Evolutionary conservation across 805 yeast species (phyloP), one percentile per base, ranked within the genome.

Genomic region (Wickerhamomyces silvicola): DNA sequence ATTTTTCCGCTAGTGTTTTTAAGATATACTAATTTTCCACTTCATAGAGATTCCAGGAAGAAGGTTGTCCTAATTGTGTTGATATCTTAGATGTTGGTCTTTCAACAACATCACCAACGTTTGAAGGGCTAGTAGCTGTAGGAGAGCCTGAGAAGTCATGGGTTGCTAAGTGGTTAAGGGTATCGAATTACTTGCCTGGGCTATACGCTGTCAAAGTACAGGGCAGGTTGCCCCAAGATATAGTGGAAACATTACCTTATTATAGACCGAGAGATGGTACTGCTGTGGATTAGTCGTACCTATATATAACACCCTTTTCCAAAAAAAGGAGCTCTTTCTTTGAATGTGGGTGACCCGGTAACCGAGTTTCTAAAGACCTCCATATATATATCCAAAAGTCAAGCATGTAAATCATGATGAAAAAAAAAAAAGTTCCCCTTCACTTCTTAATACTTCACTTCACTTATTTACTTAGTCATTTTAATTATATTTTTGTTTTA

Each of bases 61-160:
- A 75, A 13, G 97, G 97, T 6, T 90, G 98, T 59, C 97, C 98
- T 10, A 90, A 90, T 66, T 90, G 98, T 62, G 97, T 86, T 50
- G 78, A 88, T 32, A 75, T 90, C 18, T 69, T 90, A 49, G 87
- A 82, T 44, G 79, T 79, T 38, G 96, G 92, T 49, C 94, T 87
- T 32, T 77, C 81, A 13, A 74, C 85, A 22, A 92, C 97, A 6
- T 86, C 96, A 13, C 97, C 97, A 24, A 77, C 95, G 1, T 90
- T 87, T 54, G 98, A 90, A 64, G 98, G 98, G 0, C 64, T 84
- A 21, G 94, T 90, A 5, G 96, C 97, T 3, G 68, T 86, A 41
- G 86, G 94, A 30, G 87, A 81, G 38, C 86, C 90, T 31, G 74
- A 76, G 31, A 73, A 70, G 22, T 85, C 96, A 2, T 90, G 98